phyloP scores from a whole-genome alignment of 2,329 filamentous ascomycete genomes.

The Fusarium euwallaceae region DNA sequence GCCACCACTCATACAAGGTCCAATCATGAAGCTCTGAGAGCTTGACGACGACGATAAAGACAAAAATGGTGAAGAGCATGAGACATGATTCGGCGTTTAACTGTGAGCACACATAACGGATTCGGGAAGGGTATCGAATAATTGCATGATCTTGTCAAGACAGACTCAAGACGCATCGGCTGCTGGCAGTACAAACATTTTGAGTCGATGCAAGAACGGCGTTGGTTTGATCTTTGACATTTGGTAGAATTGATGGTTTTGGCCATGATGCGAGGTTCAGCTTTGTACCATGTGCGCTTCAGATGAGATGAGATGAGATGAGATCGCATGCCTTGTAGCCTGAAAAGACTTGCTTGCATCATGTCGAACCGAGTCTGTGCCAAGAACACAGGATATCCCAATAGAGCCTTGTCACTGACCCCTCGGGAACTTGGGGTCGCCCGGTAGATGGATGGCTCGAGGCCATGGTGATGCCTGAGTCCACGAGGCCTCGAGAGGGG shows the following conservation, averaged over 20 bases:
- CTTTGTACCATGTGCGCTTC: not conserved
- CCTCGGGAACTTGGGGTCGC: not conserved
- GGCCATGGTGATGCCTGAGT: not conserved
- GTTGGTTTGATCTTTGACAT: not conserved
- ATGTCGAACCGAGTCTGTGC: not conserved
- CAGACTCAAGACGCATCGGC: not conserved
- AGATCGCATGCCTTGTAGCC: not conserved
- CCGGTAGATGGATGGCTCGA: not conserved
- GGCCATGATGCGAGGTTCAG: not conserved
- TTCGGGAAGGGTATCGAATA: not conserved
- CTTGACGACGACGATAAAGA: not conserved
- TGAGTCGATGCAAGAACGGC: not conserved
- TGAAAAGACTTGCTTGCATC: not conserved
- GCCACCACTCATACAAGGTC: conserved; percentile 25
- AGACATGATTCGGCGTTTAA: conserved; percentile 1
- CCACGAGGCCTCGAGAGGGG: not conserved
- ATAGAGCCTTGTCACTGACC: not conserved
- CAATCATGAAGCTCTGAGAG: conserved; percentile 13
- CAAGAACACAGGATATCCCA: conserved; percentile 1
- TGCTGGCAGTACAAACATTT: not conserved
- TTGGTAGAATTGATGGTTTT: conserved; percentile 11
- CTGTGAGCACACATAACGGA: conserved; percentile 8
- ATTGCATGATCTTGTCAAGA: conserved; percentile 2
- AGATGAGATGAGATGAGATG: not conserved
- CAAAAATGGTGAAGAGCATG: conserved; percentile 4